Base-by-base conservation (phyloP, 805 yeast species). In the Peterozyma toletana region DNA sequence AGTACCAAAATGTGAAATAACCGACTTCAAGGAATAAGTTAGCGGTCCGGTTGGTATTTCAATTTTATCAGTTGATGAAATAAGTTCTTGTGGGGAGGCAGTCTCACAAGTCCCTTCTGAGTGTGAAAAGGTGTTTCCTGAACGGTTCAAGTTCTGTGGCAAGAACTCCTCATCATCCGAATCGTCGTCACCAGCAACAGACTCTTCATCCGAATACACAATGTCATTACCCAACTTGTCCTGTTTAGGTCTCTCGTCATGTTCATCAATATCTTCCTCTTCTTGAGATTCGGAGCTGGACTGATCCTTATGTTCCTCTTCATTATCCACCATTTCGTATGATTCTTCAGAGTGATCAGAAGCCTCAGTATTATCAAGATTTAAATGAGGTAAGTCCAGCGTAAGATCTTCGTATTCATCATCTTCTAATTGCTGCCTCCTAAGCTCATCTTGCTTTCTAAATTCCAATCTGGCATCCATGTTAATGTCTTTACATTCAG, bases 1-100 rank as follows among this genome's bases (percentile, higher is more conserved):
- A 1, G 96, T 85, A 40, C 99, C 99, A 59, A 83, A 90, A 62
- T 91, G 99, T 1, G 91, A 81, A 38, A 91, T 86, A 1, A 86
- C 93, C 1, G 96, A 86, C 56, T 86, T 86, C 48, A 91, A 70
- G 35, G 79, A 72, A 60, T 91, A 91, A 3, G 72, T 66, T 37
- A 83, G 59, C 2, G 72, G 68, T 2, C 78, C 73, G 46, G 64
- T 57, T 13, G 18, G 31, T n/a, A 39, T 43, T 33, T 40, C 48
- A 11, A 43, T 47, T 7, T 46, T 30, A 11, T 36, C 42, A 14
- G 45, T 46, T 3, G 43, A 18, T 6, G 43, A 46, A 7, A 46
- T 30, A 7, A 50, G 41, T n/a, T 42, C 42, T 11, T 53, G 48
- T 9, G 50, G 47, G 30, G 39, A 44, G 41, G 35, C 39, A 31